phyloP scores from a whole-genome alignment of 2,329 filamentous ascomycete species.

The Tolypocladium album region DNA sequence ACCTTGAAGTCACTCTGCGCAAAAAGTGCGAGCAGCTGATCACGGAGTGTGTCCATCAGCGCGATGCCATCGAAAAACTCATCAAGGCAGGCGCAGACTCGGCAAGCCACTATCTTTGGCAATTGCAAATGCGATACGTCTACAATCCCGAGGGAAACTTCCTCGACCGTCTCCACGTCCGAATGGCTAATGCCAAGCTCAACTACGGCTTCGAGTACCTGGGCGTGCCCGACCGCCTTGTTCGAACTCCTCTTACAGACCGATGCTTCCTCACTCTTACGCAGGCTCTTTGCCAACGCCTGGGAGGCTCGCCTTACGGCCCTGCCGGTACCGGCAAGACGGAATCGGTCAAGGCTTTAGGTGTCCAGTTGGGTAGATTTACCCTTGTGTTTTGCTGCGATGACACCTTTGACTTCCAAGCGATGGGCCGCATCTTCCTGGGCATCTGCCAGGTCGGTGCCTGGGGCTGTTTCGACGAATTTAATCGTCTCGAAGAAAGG shows the following conservation, averaged over 20 bases:
- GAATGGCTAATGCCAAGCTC: conserved; percentile 93
- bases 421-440: conserved; percentile 98
- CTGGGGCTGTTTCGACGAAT: conserved; percentile 99
- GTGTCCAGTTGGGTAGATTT: conserved; percentile 91
- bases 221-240: conserved; percentile 89
- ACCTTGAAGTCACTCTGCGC: conserved; percentile 74
- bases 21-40: conserved; percentile 99
- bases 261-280: conserved; percentile 97
- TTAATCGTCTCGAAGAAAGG: conserved; percentile 96
- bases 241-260: conserved; percentile 92
- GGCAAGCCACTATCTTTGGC: conserved; percentile 79
- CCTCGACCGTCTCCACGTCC: conserved; percentile 72
- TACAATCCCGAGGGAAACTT: conserved; percentile 76
- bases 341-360: conserved; percentile 95
- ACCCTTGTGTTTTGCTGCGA: conserved; percentile 99
- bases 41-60: conserved; percentile 96
- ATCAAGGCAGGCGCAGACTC: conserved; percentile 63
- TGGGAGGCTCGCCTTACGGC: conserved; percentile 94
- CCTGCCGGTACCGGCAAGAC: conserved; percentile 98
- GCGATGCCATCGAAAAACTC: conserved; percentile 84
- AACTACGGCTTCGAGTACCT: conserved; percentile 98
- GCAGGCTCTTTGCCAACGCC: conserved; percentile 85
- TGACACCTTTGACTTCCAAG: conserved; percentile 98
- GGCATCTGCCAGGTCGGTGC: conserved; percentile 98
- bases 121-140: conserved; percentile 93